Evolutionary conservation across 768 basidiomycete species (phyloP), one percentile per base, ranked within the genome.

Genomic region (Podaxis carcinomalis): DNA sequence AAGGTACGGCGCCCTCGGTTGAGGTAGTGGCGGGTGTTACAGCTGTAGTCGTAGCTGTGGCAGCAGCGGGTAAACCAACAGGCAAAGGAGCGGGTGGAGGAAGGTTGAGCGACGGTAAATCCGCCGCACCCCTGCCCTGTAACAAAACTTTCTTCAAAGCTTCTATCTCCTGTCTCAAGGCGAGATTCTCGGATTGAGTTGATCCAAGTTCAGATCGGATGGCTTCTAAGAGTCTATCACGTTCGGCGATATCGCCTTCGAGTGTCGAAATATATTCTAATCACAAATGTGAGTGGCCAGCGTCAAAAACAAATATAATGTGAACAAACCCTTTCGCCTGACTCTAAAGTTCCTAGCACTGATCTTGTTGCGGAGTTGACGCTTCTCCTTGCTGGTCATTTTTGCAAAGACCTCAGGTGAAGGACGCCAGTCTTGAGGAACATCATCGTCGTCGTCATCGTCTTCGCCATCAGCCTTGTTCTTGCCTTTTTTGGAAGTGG

Each of bases 341-440:
- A 94, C 92, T n/a, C 96, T 82, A 76, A 98, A 98, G 71, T 96
- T 97, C 57, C 95, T 78, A 0, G 96, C 96, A 65, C 88, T 90
- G 67, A 98, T 94, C 86, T 99, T 99, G 78, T 99, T 99, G 54
- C 96, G 74, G 46, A 98, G 77, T 73, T 98, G 96, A 7, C 97
- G 78, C 75, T 98, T 98, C 78, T 98, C 95, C 77, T 96, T 98
- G 68, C 87, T 89, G 4, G 86, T 86, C 84, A 99, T 90, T 74
- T 93, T 98, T 70, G 92, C 88, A 77, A 98, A 97, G 63, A 95
- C 94, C 65, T 97, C 96, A 0, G 94, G 89, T 3, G 86, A 83
- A 6, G 92, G 93, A 52, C 92, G 83, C 90, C 92, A 93, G 66
- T 93, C 90, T 35, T 88, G 89, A 14, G 86, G 80, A 4, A 86